Evolutionary conservation across 306 rosid species (phyloP), one percentile per base, ranked within the genome.

Genomic region (Canavalia gladiata): DNA sequence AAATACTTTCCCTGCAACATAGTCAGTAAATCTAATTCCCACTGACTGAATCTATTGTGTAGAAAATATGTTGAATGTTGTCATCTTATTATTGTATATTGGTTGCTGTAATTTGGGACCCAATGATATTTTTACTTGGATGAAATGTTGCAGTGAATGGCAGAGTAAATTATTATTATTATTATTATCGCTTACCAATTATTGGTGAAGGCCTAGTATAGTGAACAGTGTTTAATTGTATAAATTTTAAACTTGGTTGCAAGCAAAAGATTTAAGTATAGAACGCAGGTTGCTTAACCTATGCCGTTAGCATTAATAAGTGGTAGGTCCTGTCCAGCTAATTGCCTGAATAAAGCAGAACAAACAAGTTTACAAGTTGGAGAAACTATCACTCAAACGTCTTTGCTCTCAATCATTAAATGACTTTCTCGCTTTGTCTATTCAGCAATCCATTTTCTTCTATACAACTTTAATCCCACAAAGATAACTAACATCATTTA

Each of bases 251-350:
- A 54, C 58, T 56, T 68, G 59, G 30, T 0, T 57, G 71, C 6
- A 39, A 77, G 37, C 45, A 76, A 60, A 79, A 37, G 43, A 43
- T 68, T 18, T 28, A 73, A 35, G 63, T 28, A 3, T 31, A 11
- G 55, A 77, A 33, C 67, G 10, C 31, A 49, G 46, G 46, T 60
- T 72, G 47, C 75, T 62, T 80, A 62, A 58, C 78, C 52, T 56
- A 50, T 18, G 49, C 76, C 75, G 80, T 77, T 69, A 68, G 84
- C 83, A 78, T 75, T 83, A 47, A 81, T 25, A 77, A 47, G 65
- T 57, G 63, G 86, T 88, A 78, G 90, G 92, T 52, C 77, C 80
- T 39, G 47, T 89, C 84, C 91, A 89, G 88, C 91, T 86, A 87
- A 43, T 72, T 6, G 77, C 46, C 68, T 43, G 64, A 51, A 71